Evolutionary conservation across 441 rosid genomes (phyloP).

Genomic region (Metrosideros polymorpha): DNA sequence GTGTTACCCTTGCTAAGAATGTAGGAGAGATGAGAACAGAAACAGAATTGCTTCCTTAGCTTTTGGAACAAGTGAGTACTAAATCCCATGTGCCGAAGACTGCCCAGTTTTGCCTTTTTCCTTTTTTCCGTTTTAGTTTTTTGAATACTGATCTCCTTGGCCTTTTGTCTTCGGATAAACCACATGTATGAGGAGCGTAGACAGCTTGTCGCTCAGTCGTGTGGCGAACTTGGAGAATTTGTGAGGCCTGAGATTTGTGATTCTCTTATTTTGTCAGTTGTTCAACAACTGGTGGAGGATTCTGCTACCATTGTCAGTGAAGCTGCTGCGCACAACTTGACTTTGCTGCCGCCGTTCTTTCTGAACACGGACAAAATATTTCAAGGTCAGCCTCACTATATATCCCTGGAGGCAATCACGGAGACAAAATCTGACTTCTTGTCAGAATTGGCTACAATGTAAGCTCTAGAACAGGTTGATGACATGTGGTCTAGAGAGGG

Average conservation of each 20-base stretch:
- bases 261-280: constrained; percentile 90
- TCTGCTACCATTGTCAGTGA: constrained; percentile 92
- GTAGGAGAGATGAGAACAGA: constrained; percentile 99
- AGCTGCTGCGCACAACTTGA: constrained; percentile 91
- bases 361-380: constrained; percentile 93
- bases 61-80: constrained; percentile 94
- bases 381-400: constrained; percentile 94
- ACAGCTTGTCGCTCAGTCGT: constrained; percentile 96
- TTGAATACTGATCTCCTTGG: constrained; percentile 4
- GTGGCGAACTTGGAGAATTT: constrained; percentile 94
- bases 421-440: constrained; percentile 65
- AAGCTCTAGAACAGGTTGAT: constrained; percentile 71
- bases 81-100: constrained; percentile 2
- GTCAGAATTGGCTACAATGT: constrained; percentile 65
- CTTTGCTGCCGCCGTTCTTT: constrained; percentile 91
- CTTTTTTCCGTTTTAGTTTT: not conserved
- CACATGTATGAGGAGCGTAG: constrained; percentile 98
- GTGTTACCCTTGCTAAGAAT: constrained; percentile 84
- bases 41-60: constrained; percentile 95
- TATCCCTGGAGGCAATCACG: constrained; percentile 71
- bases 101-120: constrained; percentile 5
- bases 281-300: constrained; percentile 92
- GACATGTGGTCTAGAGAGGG: constrained; percentile 45
- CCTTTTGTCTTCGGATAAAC: constrained; percentile 53
- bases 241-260: constrained; percentile 94